Evolutionary conservation across 2,329 filamentous ascomycete genomes (phyloP).

Genomic region (Fusarium hainanense): DNA sequence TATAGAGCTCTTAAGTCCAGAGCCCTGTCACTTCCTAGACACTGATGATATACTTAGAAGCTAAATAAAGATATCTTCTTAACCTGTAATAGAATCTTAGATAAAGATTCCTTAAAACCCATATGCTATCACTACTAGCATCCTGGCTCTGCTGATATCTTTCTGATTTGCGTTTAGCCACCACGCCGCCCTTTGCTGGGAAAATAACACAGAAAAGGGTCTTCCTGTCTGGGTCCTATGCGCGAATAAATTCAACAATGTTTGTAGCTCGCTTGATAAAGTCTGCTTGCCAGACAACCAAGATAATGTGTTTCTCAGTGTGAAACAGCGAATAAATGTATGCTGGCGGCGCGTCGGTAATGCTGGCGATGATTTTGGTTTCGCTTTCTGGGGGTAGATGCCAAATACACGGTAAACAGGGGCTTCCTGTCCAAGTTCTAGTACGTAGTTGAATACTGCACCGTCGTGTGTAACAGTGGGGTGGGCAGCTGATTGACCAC

Average conservation of each 20-base stretch:
- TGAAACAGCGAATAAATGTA: constrained; percentile 19
- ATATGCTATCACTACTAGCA: not conserved
- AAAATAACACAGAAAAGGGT: constrained; percentile 17
- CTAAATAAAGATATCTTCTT: not conserved
- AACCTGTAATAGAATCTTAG: not conserved
- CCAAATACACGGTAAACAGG: no score
- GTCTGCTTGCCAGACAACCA: constrained; percentile 25
- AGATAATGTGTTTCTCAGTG: constrained; percentile 10
- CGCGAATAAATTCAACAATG: constrained; percentile 2
- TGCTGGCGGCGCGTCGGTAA: constrained; percentile 18
- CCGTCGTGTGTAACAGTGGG: no score
- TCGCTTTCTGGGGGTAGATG: constrained; percentile 2
- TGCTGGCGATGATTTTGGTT: constrained; percentile 15
- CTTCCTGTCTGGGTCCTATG: constrained; percentile 6
- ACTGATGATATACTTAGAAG: not conserved
- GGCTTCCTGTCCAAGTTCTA: no score
- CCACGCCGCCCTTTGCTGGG: constrained; percentile 1
- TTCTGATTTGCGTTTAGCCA: constrained; percentile 10
- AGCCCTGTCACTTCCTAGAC: not conserved
- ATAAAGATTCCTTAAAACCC: not conserved
- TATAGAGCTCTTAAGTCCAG: not conserved
- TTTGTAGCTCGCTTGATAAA: constrained; percentile 1
- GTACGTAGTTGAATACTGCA: no score
- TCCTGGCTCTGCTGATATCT: not conserved
- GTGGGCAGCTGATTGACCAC: no score